phyloP scores from a whole-genome alignment of 139 green algal genomes.

The Zygnema cylindricum region DNA sequence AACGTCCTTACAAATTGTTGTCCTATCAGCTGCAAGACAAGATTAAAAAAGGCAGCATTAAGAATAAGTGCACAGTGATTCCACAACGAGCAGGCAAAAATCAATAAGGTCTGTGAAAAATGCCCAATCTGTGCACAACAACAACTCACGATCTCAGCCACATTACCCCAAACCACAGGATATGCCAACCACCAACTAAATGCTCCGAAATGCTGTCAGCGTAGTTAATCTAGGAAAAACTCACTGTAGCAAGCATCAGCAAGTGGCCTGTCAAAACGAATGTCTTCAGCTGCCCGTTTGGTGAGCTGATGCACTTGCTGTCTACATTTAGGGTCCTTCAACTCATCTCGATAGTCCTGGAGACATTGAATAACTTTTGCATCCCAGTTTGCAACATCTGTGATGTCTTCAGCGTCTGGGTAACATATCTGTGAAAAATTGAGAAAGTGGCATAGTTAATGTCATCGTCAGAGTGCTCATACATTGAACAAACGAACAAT shows the following conservation, averaged over 20 bases:
- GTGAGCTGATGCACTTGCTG: conserved; percentile 67
- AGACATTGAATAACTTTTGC: conserved; percentile 61
- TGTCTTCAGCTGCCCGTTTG: conserved; percentile 76
- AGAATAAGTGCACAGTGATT: too few relatives aligned
- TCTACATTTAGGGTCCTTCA: conserved; percentile 67
- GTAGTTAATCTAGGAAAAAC: too few relatives aligned
- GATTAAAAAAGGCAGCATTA: too few relatives aligned
- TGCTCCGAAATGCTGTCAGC: too few relatives aligned
- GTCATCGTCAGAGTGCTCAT: too few relatives aligned
- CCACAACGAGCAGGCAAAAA: too few relatives aligned
- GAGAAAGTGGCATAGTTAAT: too few relatives aligned
- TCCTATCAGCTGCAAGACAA: conserved; percentile 56
- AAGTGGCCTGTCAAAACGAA: conserved; percentile 82
- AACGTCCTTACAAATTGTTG: conserved; percentile 57
- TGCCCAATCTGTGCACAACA: background rate
- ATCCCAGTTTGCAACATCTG: conserved; percentile 32
- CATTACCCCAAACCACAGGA: too few relatives aligned
- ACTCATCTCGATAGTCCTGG: conserved; percentile 61
- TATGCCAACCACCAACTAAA: too few relatives aligned
- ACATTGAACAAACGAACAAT: too few relatives aligned
- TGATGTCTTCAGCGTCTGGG: background rate
- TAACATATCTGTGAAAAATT: conserved; percentile 1
- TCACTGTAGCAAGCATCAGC: conserved; percentile 31
- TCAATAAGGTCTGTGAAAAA: too few relatives aligned
- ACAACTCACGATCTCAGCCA: too few relatives aligned